Evolutionary conservation across 106 monocot genomes (phyloP), one percentile per base, ranked within the genome.

Genomic region (Posidonia australis): DNA sequence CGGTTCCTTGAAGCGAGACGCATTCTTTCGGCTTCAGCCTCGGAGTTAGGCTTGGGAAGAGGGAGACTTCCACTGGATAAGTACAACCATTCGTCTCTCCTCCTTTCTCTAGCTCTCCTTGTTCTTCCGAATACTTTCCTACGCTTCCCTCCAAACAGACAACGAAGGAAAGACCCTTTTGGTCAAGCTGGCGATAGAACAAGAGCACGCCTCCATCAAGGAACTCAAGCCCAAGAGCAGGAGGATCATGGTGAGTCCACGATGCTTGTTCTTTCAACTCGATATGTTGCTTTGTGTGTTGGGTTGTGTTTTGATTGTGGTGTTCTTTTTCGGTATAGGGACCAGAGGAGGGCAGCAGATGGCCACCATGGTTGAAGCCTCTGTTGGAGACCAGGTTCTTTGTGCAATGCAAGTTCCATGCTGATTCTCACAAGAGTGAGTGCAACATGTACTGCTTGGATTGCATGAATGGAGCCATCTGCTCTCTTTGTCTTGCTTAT

Each of bases 381-480:
- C 73, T 92, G 49, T 64, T 92, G 32, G 51, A 70, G 44, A 75
- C 88, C 18, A 70, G 65, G 51, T 92, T 92, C 80, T 92, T 92
- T 51, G 80, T 74, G 67, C 92, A 92, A 75, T 92, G 92, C 83
- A 83, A 83, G 63, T 66, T 66, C 51, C 92, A 92, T 58, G 82
- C 73, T 17, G 80, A 88, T 47, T 85, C 83, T 6, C 92, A 85
- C 78, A 85, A 88, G 78, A 85, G 88, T 70, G 92, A 92, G 72
- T 92, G 92, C 76, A 92, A 92, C 67, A 88, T 88, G 88, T 92
- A 83, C 78, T 92, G 92, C 58, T 74, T 92, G 24, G 92, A 92
- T 73, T 92, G 92, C 76, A 62, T 69, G 42, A 77, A 80, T 47
- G 88, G 78, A 41, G 82, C 92, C 46, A 77, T 88, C 58, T 92